Evolutionary conservation across 305 asterid species (phyloP), one percentile per base, ranked within the genome.

Genomic region (Stenogyne calaminthoides): DNA sequence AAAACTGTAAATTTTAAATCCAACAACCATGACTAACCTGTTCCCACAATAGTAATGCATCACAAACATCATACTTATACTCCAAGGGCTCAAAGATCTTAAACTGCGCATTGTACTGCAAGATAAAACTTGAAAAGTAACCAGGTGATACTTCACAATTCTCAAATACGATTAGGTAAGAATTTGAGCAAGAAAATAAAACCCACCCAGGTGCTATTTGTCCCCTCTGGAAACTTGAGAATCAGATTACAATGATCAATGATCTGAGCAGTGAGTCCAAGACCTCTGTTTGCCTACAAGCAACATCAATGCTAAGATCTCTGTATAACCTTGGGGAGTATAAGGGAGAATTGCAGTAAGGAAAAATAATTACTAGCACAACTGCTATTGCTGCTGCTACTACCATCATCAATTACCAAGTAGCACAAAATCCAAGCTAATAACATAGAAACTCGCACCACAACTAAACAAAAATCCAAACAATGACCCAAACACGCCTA

Each of bases 181-280:
- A 56, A 52, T n/a, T 36, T 39, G 51, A 71, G 75, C 55, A 78
- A 60, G 16, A 0, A 36, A 72, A 58, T 40, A n/a, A 79, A 74
- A 82, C 90, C 51, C 64, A 91, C 98, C 99, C 99, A 95, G 66
- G 98, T 92, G 83, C 98, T 95, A 74, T 95, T 92, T 70, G 99
- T 95, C 80, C 96, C 98, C 80, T 80, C 54, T 10, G 99, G 98
- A 77, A 92, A 95, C 88, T 95, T 90, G 82, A 95, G 96, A 67
- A 90, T 79, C 72, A 95, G 67, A 76, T 92, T 95, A 79, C 99
- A 92, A 71, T 92, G 98, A 75, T 95, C 99, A 70, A 95, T 76
- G 44, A 90, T 87, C 60, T 86, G 86, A 74, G 98, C 96, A 59
- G 91, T 89, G 76, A 95, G 96, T 66, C 99, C 99, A 44, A 89